Base-by-base conservation (phyloP, 257 asterid genomes). In the Solanum dulcamara region DNA sequence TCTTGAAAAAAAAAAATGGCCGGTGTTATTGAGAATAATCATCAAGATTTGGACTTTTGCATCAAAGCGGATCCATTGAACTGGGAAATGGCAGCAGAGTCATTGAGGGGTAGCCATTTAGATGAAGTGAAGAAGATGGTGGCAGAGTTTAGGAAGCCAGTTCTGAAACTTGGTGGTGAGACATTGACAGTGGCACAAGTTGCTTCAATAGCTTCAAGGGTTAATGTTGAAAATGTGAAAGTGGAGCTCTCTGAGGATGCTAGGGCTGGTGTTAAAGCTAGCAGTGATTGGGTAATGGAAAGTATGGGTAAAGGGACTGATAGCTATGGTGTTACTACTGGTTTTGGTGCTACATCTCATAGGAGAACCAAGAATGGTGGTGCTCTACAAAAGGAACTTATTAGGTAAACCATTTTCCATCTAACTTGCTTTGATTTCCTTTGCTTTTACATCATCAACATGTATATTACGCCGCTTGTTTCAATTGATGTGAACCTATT, bases 221-320 rank as follows among this genome's bases (percentile, higher is more conserved):
- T 86, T 74, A 88, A 90, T 88, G 94, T 67, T 8, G 55, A 26
- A 46, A 77, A 18, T 1, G 96, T 94, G 64, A 89, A 83, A 83
- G 99, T 96, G 88, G 98, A 93, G 93, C 92, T 96, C 48, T 88
- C 97, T 62, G 99, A 96, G 90, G 85, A 89, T 46, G 87, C 99
- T 4, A 84, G 98, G 83, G 95, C 92, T 12, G 99, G 93, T 42
- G 99, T 96, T 24, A 93, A 96, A 92, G 99, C 98, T 18, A 96
- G 99, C 85, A 93, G 98, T 72, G 99, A 96, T 9, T 94, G 98
- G 98, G 98, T 96, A 3, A 93, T 96, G 98, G 98, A 96, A 17
- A 93, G 98, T 28, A 92, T 96, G 98, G 84, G 77, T 7, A 96
- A 93, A 37, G 99, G 99, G 5, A 94, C 98, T 1, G 99, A 96